Base-by-base conservation (phyloP, 2,329 filamentous ascomycete genomes). In the Colletotrichum aenigma region DNA sequence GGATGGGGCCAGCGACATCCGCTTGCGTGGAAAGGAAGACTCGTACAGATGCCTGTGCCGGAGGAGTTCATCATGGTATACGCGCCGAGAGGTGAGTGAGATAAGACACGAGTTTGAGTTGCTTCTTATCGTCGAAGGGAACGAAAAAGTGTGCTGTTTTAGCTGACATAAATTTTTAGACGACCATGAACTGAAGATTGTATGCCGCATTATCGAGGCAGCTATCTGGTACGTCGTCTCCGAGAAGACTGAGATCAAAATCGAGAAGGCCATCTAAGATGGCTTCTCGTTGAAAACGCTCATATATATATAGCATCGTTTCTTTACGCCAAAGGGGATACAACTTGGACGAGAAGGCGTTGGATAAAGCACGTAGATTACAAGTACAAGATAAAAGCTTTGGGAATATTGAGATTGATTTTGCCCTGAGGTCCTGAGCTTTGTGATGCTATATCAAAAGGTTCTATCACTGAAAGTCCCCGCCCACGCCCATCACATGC, bases 41-140 rank as follows among this genome's bases (percentile, higher is more conserved):
- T 93, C 32, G 67, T 85, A 77, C 87, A 88, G 76, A 89, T 91
- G 81, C 94, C 94, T 66, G 92, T 97, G 71, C 94, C 95, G 0
- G 86, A 88, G 5, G 93, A 94, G 56, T 97, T 97, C 83, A 87
- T 95, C 73, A 93, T 97, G 91, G 88, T 97, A 6, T 98, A 98
- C 85, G 94, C 95, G 21, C 95, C 95, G 3, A 87, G 94, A 80
- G 85, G 89, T 86, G 79, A 32, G 74, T 74, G 24, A 60, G 34
- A 16, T 36, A 36, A 36, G 15, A 36, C 9, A 12, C n/a, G 43
- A 48, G n/a, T 52, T 52, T 52, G 18, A 36, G 38, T 48, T 52
- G 43, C 43, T 52, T 52, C 10, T 21, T 52, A 52, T 13, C n/a
- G 43, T 12, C 10, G n/a, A 66, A 21, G 21, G 61, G 6, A 26